Conservation (phyloP, 2,329 filamentous ascomycete species). For the Decorospora gaudefroyi region DNA sequence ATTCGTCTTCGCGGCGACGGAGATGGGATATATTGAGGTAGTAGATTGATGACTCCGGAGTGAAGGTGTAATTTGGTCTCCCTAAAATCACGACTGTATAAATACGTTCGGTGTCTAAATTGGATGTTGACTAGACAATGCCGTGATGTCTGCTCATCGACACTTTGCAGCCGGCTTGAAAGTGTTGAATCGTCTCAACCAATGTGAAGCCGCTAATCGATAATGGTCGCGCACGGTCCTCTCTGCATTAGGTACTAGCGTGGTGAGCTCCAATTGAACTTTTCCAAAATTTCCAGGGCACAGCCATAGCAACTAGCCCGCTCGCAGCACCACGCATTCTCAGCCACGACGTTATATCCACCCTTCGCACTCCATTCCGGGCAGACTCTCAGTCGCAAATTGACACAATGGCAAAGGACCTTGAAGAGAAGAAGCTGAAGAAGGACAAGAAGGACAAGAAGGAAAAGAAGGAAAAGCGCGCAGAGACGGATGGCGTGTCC, state of each 20-base stretch:
- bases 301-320: slow-evolving; percentile 10
- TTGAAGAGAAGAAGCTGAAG: slow-evolving; percentile 48
- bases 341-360: slow-evolving; percentile 5
- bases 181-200: not conserved
- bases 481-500: slow-evolving; percentile 46
- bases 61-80: slow-evolving; percentile 19
- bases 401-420: slow-evolving; percentile 45
- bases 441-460: slow-evolving; percentile 62
- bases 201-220: slow-evolving; percentile 6
- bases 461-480: slow-evolving; percentile 70
- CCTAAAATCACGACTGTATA: slow-evolving; percentile 34
- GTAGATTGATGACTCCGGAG: slow-evolving; percentile 28
- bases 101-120: no score
- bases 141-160: not conserved
- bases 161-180: no score
- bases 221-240: slow-evolving; percentile 10
- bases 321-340: slow-evolving; percentile 15
- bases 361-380: not conserved
- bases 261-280: slow-evolving; percentile 16
- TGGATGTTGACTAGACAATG: no score
- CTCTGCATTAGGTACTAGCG: slow-evolving; percentile 8
- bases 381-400: slow-evolving; percentile 6
- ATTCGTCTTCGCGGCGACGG: slow-evolving; percentile 31
- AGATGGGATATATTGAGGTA: slow-evolving; percentile 22
- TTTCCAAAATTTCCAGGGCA: slow-evolving; percentile 14